phyloP scores from a whole-genome alignment of 2,329 filamentous ascomycete genomes.

The Aspergillus sp. region DNA sequence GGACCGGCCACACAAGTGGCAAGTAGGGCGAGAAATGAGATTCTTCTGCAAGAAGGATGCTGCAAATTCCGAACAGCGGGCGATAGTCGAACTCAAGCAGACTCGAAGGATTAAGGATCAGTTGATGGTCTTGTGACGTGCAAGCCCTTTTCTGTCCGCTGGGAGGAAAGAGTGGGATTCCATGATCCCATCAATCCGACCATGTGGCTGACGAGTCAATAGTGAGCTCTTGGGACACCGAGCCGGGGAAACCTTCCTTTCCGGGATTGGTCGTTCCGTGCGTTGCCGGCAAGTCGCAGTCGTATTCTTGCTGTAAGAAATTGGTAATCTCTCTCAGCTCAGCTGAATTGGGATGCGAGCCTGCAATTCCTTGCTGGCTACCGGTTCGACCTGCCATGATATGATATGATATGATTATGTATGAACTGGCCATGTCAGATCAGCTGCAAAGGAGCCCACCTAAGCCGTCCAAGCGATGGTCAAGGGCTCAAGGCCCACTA shows the following conservation, averaged over 20 bases:
- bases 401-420: background rate
- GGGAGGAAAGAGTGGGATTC: background rate
- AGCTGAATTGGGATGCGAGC: no score
- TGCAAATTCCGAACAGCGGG: background rate
- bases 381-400: background rate
- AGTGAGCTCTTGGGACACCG: no score
- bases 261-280: background rate
- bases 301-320: background rate
- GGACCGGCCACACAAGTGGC: slow-evolving; percentile 13
- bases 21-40: slow-evolving; percentile 14
- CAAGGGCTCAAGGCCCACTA: slow-evolving; percentile 37
- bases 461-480: slow-evolving; percentile 12
- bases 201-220: background rate
- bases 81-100: background rate
- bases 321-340: background rate
- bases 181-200: slow-evolving; percentile 4
- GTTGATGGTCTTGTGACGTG: slow-evolving; percentile 8
- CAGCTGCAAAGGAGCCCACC: slow-evolving; percentile 10
- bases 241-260: slow-evolving; percentile 10
- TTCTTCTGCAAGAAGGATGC: slow-evolving; percentile 10
- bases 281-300: slow-evolving; percentile 2
- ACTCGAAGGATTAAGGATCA: background rate
- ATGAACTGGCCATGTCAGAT: background rate
- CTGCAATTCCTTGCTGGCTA: no score
- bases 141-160: background rate